Evolutionary conservation across 202 grass and related monocot genomes (phyloP).

Genomic region (Musa balbisiana): DNA sequence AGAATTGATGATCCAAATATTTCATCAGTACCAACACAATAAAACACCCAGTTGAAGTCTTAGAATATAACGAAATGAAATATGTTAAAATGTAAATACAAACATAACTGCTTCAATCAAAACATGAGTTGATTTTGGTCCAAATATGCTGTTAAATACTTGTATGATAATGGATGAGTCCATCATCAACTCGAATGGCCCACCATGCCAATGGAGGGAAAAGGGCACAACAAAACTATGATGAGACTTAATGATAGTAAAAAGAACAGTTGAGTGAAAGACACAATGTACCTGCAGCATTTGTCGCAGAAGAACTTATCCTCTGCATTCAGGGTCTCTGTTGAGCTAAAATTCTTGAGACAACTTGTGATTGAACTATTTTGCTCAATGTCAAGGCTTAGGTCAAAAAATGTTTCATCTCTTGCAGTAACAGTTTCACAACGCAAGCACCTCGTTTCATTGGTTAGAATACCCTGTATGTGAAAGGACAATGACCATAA

Average conservation of each 20-base stretch:
- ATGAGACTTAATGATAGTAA: not conserved
- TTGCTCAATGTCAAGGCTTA: conserved; percentile 12
- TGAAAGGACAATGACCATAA: not conserved
- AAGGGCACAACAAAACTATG: too few species aligned
- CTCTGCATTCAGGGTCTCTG: conserved; percentile 11
- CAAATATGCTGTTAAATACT: too few species aligned
- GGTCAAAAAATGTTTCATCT: conserved; percentile 9
- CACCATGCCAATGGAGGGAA: too few species aligned
- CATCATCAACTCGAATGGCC: too few species aligned
- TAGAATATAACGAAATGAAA: too few species aligned
- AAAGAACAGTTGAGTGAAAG: not conserved
- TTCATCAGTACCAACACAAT: too few species aligned
- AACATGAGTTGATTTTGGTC: too few species aligned
- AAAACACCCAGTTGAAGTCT: too few species aligned
- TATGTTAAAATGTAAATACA: too few species aligned
- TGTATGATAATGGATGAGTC: too few species aligned
- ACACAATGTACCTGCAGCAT: conserved; percentile 3
- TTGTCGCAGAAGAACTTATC: conserved; percentile 16
- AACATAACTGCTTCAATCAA: too few species aligned
- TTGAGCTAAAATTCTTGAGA: conserved; percentile 16
- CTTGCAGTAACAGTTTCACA: conserved; percentile 16
- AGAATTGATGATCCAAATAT: too few species aligned
- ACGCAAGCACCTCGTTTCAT: conserved; percentile 1
- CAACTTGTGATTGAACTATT: conserved; percentile 16
- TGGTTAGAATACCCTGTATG: conserved; percentile 8